A percentile compares a stretch with the other conserved stretches of the same genome.
Evolutionary conservation across 2,329 filamentous ascomycete species (phyloP).

Genomic region (Phialophora verrucosa): DNA sequence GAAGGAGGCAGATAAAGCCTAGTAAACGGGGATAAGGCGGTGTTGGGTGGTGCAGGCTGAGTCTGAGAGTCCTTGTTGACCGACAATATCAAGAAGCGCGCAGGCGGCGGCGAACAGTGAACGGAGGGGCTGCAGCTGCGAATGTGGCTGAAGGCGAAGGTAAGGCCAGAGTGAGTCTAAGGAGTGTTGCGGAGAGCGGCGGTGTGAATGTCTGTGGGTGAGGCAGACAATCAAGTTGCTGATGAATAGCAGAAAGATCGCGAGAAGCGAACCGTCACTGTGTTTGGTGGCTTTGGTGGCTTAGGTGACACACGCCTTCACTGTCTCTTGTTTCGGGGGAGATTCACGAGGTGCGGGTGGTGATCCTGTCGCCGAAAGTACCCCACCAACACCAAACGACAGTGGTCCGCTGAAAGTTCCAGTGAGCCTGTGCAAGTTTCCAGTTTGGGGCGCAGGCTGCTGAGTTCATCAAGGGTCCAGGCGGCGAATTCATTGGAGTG

Average conservation of each 20-base stretch:
- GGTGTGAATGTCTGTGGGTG: conserved; percentile 2
- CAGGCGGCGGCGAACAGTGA: conserved; percentile 20
- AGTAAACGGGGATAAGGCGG: not conserved
- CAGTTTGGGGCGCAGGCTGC: conserved; percentile 8
- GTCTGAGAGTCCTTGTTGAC: conserved; percentile 13
- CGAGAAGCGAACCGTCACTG: not conserved
- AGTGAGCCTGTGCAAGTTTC: not conserved
- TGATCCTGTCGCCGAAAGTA: conserved; percentile 9
- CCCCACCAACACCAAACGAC: conserved; percentile 10
- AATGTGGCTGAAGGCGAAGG: conserved; percentile 7
- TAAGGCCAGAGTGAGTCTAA: conserved; percentile 19
- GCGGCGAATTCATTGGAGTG: not conserved
- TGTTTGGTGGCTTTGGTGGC: not conserved
- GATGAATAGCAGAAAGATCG: conserved; percentile 20
- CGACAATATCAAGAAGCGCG: conserved; percentile 19
- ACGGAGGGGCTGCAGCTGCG: conserved; percentile 23
- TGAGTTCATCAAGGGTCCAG: conserved; percentile 9
- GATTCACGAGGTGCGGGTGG: conserved; percentile 14
- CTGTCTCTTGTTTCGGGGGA: conserved; percentile 13
- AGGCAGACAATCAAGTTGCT: conserved; percentile 3
- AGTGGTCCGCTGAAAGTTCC: not conserved
- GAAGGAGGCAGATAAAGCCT: not conserved
- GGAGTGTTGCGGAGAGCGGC: conserved; percentile 13
- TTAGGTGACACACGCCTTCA: not conserved
- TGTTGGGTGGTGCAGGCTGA: conserved; percentile 6